Conservation (phyloP, 768 basidiomycete genomes). For the Botryobasidium botryosum region DNA sequence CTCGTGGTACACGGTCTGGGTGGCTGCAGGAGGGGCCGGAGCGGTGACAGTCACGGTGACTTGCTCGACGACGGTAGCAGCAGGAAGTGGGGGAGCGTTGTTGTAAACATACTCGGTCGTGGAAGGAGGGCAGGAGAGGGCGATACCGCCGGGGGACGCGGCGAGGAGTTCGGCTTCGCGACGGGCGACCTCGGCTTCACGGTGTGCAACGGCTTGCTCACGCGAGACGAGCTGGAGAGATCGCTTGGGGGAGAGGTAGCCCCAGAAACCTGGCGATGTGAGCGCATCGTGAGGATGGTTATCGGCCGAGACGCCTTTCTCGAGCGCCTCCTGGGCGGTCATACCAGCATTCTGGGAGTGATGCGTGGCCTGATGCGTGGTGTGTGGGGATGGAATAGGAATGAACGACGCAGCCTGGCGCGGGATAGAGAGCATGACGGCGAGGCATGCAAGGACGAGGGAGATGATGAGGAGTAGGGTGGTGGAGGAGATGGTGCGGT, state of each 20-base stretch:
- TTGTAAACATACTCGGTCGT: conserved; percentile 35
- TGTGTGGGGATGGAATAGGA: conserved; percentile 38
- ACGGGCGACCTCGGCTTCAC: conserved; percentile 77
- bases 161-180: conserved; percentile 74
- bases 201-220: conserved; percentile 60
- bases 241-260: conserved; percentile 66
- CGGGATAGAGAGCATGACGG: conserved; percentile 78
- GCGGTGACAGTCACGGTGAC: conserved; percentile 26
- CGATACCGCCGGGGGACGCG: conserved; percentile 66
- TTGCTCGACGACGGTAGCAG: conserved; percentile 1
- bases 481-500: conserved; percentile 76
- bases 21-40: conserved; percentile 14
- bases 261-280: conserved; percentile 38
- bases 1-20: conserved; percentile 23
- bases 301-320: not conserved
- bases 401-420: conserved; percentile 68
- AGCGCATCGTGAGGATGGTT: conserved; percentile 11
- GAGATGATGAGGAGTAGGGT: conserved; percentile 76
- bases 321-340: not conserved
- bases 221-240: conserved; percentile 64
- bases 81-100: conserved; percentile 14
- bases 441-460: conserved; percentile 72
- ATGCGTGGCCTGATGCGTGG: conserved; percentile 21
- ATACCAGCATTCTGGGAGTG: conserved; percentile 24
- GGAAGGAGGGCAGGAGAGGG: conserved; percentile 38